Percentiles rank a stretch among this genome's conserved stretches.
phyloP scores from a whole-genome alignment of 805 yeast species.

The Kodamaea jinghongensis region DNA sequence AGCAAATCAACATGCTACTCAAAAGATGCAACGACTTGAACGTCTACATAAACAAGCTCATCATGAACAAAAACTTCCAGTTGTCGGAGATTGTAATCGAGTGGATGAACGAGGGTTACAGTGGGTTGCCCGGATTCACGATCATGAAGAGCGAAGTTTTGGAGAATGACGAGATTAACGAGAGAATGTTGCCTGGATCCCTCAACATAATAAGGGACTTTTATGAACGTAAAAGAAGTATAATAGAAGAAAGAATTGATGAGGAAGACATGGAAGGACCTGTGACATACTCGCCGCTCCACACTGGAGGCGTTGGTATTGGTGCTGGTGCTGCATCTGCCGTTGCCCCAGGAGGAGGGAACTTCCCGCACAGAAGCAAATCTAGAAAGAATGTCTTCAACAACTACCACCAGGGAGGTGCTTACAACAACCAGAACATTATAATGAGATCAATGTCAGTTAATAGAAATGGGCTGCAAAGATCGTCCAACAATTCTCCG shows the following conservation, averaged over 20 bases:
- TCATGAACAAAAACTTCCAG: conserved; percentile 28
- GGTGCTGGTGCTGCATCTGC: conserved; percentile 3
- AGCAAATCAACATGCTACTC: conserved; percentile 20
- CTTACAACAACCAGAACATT: conserved; percentile 8
- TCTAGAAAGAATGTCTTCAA: conserved; percentile 30
- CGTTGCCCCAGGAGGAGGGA: background rate
- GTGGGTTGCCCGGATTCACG: conserved; percentile 24
- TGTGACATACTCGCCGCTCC: conserved; percentile 7
- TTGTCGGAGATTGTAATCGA: conserved; percentile 24
- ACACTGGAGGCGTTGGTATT: conserved; percentile 5
- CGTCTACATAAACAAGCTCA: conserved; percentile 35
- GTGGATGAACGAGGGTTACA: conserved; percentile 27
- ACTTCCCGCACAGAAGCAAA: conserved; percentile 19
- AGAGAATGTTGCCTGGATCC: conserved; percentile 18
- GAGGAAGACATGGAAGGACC: conserved; percentile 9
- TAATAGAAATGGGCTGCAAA: conserved; percentile 1
- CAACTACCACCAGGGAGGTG: conserved; percentile 27
- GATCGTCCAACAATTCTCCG: background rate
- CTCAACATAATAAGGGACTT: conserved; percentile 14
- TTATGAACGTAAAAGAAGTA: conserved; percentile 6
- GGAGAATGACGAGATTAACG: conserved; percentile 22
- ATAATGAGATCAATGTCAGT: conserved; percentile 4
- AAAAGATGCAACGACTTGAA: conserved; percentile 41
- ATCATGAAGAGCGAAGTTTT: conserved; percentile 7
- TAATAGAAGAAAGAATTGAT: conserved; percentile 1